A percentile compares a stretch with the other conserved stretches of the same genome.
These are phyloP conservation scores for Nidularia sp. DNA, from an alignment of 768 basidiomycete species.

Conservation along the genomic window DNA sequence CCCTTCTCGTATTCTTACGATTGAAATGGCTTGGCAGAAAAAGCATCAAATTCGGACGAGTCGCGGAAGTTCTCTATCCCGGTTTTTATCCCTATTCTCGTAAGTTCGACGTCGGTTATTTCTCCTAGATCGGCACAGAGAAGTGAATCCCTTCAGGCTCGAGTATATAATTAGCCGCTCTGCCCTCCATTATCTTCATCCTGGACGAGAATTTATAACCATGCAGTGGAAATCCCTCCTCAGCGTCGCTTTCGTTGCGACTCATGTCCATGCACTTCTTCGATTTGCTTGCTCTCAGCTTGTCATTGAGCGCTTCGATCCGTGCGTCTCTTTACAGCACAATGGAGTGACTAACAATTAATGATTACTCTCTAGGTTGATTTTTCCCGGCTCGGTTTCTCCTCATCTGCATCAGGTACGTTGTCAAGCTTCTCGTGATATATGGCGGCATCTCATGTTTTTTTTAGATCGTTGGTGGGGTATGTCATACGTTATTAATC, in stretches of 20 bases:
- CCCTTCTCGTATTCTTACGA: too few relatives aligned
- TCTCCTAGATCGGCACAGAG: too few relatives aligned
- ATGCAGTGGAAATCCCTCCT: not conserved
- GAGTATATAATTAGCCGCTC: too few relatives aligned
- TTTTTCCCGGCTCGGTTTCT: constrained; percentile 11
- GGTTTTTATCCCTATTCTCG: too few relatives aligned
- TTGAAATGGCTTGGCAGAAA: too few relatives aligned
- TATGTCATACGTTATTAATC: constrained; percentile 1
- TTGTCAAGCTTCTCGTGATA: not conserved
- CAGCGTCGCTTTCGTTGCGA: not conserved
- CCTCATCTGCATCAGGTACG: constrained; percentile 12
- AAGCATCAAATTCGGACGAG: too few relatives aligned
- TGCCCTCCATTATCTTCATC: not conserved
- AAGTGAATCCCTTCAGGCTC: too few relatives aligned
- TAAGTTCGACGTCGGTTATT: too few relatives aligned
- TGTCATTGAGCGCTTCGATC: constrained; percentile 13
- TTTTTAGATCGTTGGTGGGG: constrained; percentile 7
- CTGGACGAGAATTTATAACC: not conserved
- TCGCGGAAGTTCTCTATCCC: too few relatives aligned
- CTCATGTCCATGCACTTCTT: constrained; percentile 9
- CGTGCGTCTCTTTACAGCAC: constrained; percentile 4
- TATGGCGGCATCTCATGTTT: not conserved
- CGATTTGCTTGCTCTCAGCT: constrained; percentile 17
- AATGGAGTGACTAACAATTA: too few relatives aligned
- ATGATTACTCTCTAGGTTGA: constrained; percentile 2